Conservation (phyloP, 495 filamentous ascomycete species). For the Penicillium coprophilum region DNA sequence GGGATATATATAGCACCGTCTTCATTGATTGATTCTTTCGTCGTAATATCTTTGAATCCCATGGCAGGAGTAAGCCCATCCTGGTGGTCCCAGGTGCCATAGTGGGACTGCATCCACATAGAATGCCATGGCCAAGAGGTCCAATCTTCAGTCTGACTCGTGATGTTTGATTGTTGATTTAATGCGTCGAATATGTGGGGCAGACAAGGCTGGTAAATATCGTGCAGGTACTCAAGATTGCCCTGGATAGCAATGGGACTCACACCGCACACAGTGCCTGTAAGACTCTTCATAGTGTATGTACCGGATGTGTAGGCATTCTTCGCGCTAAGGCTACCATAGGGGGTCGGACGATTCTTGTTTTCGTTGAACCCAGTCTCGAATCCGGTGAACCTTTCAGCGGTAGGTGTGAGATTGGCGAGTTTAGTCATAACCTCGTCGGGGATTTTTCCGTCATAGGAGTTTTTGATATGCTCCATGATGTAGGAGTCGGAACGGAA, state of each 20-base stretch:
- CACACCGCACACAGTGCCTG: slow-evolving; percentile 48
- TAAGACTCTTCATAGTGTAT: slow-evolving; percentile 49
- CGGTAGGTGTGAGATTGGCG: slow-evolving; percentile 37
- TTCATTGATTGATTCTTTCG: slow-evolving; percentile 27
- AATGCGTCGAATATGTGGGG: slow-evolving; percentile 40
- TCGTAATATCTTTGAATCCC: slow-evolving; percentile 36
- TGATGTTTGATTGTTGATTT: slow-evolving; percentile 33
- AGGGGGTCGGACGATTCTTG: slow-evolving; percentile 25
- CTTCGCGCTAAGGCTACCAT: slow-evolving; percentile 46
- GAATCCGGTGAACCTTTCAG: slow-evolving; percentile 45
- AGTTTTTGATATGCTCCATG: slow-evolving; percentile 34
- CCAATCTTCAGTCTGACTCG: slow-evolving; percentile 33
- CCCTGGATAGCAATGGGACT: slow-evolving; percentile 38
- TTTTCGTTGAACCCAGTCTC: slow-evolving; percentile 35
- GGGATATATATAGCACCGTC: slow-evolving; percentile 23
- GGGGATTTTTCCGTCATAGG: slow-evolving; percentile 24
- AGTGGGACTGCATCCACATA: slow-evolving; percentile 40
- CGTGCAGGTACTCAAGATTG: slow-evolving; percentile 33
- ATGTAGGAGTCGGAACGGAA: slow-evolving; percentile 30
- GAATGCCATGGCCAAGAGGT: slow-evolving; percentile 38
- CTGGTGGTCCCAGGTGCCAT: slow-evolving; percentile 38
- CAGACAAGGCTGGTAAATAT: slow-evolving; percentile 46
- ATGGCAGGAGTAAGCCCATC: slow-evolving; percentile 28
- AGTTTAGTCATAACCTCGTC: slow-evolving; percentile 29
- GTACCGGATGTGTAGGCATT: slow-evolving; percentile 48